A percentile compares a stretch with the other conserved stretches of the same genome.
phyloP scores from a whole-genome alignment of 2,329 filamentous ascomycete genomes.

The Daldinia sp. region DNA sequence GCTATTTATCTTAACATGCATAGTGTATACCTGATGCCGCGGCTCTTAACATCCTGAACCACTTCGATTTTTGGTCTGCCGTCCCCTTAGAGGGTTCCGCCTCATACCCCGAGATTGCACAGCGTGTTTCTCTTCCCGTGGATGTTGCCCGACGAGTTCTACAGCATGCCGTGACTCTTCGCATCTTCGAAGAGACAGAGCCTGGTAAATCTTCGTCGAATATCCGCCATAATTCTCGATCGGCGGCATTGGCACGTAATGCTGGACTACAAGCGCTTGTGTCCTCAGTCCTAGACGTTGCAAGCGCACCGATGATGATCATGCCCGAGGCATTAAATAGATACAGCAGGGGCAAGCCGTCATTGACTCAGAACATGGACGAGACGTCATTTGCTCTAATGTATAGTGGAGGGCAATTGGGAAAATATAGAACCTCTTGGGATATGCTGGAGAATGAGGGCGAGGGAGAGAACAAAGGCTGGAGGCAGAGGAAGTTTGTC shows the following conservation, averaged over 20 bases:
- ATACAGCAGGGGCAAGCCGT: constrained; percentile 50
- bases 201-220: constrained; percentile 44
- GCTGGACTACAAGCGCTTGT: constrained; percentile 54
- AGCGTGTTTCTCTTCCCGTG: constrained; percentile 54
- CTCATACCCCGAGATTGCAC: constrained; percentile 57
- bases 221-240: constrained; percentile 55
- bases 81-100: constrained; percentile 62
- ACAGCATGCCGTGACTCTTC: constrained; percentile 55
- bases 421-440: constrained; percentile 54
- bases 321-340: constrained; percentile 52
- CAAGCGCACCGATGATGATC: constrained; percentile 54
- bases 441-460: constrained; percentile 58
- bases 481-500: constrained; percentile 56
- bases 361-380: constrained; percentile 52
- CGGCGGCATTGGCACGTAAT: constrained; percentile 54
- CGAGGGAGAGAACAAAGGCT: constrained; percentile 55
- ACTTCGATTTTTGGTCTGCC: constrained; percentile 65
- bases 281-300: constrained; percentile 55
- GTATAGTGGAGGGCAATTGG: constrained; percentile 50
- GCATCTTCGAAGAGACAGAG: constrained; percentile 53
- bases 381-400: constrained; percentile 56
- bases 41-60: constrained; percentile 61
- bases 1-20: constrained; percentile 21
- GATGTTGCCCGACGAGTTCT: constrained; percentile 56
- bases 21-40: constrained; percentile 60